Evolutionary conservation across 345 rosid genomes (phyloP), one percentile per base, ranked within the genome.

Genomic region (Corymbia maculata): DNA sequence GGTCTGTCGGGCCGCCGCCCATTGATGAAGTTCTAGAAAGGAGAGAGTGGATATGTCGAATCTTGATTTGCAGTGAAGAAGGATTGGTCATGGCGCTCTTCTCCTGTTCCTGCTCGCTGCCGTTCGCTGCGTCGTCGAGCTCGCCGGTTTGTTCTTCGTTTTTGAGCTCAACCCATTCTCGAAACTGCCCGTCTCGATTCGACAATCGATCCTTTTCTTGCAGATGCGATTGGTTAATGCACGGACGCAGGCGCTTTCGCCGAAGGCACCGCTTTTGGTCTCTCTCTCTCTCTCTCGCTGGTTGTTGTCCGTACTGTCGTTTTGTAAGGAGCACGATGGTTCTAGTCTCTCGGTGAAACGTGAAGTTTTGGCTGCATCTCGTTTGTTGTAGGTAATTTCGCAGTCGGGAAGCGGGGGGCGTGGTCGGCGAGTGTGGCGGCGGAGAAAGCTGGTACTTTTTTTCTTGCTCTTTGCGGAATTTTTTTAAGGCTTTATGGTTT

Each of bases 381-480:
- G 88, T 61, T 52, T 14, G 85, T 86, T 89, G 66, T 89, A 95
- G 96, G 92, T 93, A 49, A 88, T 85, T 61, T 91, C 93, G 52
- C 92, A 92, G 90, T 87, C 91, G 84, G 86, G 90, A 82, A 90
- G 91, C 51, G 91, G 90, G 51, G 92, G 94, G 45, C 80, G 92
- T 49, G 94, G 94, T 17, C 94, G 96, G 49, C 95, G 94, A 55
- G 91, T 94, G 21, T 95, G 97, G 98, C 96, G 98, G 45, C 91
- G 99, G 61, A 94, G 98, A 88, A 92, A 91, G 91, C 90, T 97
- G 97, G 99, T 97, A 88, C 50, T 24, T 13, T 49, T 36, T 11
- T 70, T 45, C 32, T 30, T 13, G 52, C 51, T 88, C 17, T 2
- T 32, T 7, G 61, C 32, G 15, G 52, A 28, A 79, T 57, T 79